A percentile compares a stretch with the other conserved stretches of the same genome.
These are phyloP conservation scores for Emmonsiellopsis sp. DNA, from an alignment of 2,329 filamentous ascomycete genomes.

Conservation along the genomic window DNA sequence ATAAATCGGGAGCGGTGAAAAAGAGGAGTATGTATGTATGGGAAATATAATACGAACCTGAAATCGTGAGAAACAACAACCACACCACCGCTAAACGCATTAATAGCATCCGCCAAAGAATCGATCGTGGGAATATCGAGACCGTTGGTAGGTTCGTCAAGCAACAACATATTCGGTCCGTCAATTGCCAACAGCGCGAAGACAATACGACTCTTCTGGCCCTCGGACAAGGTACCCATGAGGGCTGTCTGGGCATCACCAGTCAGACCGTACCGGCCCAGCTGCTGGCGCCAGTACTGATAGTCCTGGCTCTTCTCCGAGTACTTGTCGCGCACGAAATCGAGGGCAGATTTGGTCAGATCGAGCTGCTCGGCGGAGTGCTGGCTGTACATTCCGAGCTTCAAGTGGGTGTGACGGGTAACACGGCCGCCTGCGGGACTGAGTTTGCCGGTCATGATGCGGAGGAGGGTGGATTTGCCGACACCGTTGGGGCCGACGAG, in stretches of 20 bases:
- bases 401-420: conserved; percentile 91
- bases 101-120: conserved; percentile 93
- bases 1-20: too few relatives aligned
- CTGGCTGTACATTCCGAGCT: conserved; percentile 96
- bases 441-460: conserved; percentile 99
- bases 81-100: conserved; percentile 90
- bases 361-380: conserved; percentile 98
- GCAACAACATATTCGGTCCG: conserved; percentile 89
- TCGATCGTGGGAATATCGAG: conserved; percentile 98
- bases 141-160: conserved; percentile 99
- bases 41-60: conserved; percentile 59
- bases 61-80: conserved; percentile 99
- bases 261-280: conserved; percentile 85
- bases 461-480: conserved; percentile 99
- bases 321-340: conserved; percentile 97
- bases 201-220: conserved; percentile 96
- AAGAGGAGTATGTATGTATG: neutral
- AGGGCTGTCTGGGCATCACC: conserved; percentile 92
- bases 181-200: conserved; percentile 95
- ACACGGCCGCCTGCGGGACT: conserved; percentile 75
- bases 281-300: conserved; percentile 98
- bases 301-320: conserved; percentile 83
- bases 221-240: conserved; percentile 96
- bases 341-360: conserved; percentile 91
- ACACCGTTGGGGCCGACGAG: conserved; percentile 99